phyloP scores from a whole-genome alignment of 1,284 basidiomycete species.

The Microbotryum intermedium region DNA sequence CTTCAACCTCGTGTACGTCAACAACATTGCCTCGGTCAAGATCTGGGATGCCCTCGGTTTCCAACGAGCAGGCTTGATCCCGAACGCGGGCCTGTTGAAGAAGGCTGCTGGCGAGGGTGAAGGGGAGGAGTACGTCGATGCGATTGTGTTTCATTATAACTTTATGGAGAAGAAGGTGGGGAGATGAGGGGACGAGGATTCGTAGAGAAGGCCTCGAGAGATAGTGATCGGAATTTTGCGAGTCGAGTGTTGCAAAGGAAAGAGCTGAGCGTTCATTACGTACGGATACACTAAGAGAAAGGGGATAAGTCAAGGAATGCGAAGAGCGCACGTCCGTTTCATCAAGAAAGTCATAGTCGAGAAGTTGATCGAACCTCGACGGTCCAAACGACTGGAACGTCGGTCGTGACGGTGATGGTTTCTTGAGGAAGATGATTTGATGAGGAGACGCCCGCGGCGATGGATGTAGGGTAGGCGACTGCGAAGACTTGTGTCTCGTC shows the following conservation, averaged over 20 bases:
- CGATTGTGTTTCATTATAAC: conserved; percentile 73
- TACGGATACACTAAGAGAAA: too few relatives aligned
- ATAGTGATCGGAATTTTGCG: too few relatives aligned
- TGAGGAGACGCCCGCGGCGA: conserved; percentile 75
- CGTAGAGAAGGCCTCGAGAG: neutral
- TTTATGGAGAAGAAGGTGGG: conserved; percentile 44
- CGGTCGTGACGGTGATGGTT: conserved; percentile 65
- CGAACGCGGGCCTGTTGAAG: conserved; percentile 68
- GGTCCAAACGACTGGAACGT: conserved; percentile 81
- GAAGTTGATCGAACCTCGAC: conserved; percentile 46
- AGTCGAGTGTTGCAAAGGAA: too few relatives aligned
- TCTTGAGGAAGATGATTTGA: conserved; percentile 76
- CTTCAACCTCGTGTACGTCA: conserved; percentile 87
- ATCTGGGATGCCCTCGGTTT: conserved; percentile 85
- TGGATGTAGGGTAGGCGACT: conserved; percentile 55
- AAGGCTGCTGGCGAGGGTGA: conserved; percentile 52
- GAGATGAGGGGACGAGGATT: neutral
- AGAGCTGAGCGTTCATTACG: too few relatives aligned
- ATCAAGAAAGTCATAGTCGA: too few relatives aligned
- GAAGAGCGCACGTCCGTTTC: too few relatives aligned
- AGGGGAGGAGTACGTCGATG: conserved; percentile 76
- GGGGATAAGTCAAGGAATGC: too few relatives aligned
- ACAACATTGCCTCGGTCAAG: conserved; percentile 61
- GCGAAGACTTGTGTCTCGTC: neutral
- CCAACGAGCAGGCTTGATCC: conserved; percentile 70